Evolutionary conservation across 208 protist species (phyloP).

Genomic region (Leptomonas pyrrhocoris): DNA sequence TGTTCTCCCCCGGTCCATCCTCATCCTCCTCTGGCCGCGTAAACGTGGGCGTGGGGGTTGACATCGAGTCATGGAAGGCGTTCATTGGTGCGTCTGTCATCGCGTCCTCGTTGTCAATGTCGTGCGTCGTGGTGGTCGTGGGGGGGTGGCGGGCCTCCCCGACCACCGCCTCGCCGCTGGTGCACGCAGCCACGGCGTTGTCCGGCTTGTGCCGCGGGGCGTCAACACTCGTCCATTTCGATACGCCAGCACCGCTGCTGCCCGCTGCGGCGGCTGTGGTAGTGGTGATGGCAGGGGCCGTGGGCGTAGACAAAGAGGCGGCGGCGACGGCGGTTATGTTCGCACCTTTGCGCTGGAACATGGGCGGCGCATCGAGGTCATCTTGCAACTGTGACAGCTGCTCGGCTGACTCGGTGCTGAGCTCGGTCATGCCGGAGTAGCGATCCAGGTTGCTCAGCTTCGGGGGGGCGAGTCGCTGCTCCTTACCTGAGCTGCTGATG

Average conservation of each 20-base stretch:
- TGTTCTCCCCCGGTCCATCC: constrained; percentile 16
- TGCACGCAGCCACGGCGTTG: not conserved
- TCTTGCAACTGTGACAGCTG: constrained; percentile 11
- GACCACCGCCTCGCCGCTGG: too few relatives aligned
- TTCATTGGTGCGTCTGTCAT: constrained; percentile 28
- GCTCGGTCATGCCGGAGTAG: constrained; percentile 12
- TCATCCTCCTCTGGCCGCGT: constrained; percentile 9
- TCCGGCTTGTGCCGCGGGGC: not conserved
- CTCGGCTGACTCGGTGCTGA: not conserved
- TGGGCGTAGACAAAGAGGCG: not conserved
- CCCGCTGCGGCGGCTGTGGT: not conserved
- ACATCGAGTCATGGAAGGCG: constrained; percentile 25
- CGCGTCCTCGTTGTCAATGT: constrained; percentile 10
- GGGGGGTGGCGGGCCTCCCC: constrained; percentile 6
- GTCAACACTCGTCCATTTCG: not conserved
- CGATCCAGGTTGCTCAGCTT: not conserved
- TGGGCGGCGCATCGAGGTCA: constrained; percentile 24
- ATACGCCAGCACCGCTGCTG: not conserved
- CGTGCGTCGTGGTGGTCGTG: constrained; percentile 9
- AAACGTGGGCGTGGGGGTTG: constrained; percentile 24
- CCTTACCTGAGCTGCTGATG: not conserved
- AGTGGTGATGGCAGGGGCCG: not conserved
- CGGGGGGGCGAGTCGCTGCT: not conserved
- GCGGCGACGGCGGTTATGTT: not conserved
- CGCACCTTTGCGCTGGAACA: constrained; percentile 16